Percentiles rank a stretch among this genome's conserved stretches.
Conservation (phyloP, 176 grass and related monocot species). For the Melocanna baccifera region DNA sequence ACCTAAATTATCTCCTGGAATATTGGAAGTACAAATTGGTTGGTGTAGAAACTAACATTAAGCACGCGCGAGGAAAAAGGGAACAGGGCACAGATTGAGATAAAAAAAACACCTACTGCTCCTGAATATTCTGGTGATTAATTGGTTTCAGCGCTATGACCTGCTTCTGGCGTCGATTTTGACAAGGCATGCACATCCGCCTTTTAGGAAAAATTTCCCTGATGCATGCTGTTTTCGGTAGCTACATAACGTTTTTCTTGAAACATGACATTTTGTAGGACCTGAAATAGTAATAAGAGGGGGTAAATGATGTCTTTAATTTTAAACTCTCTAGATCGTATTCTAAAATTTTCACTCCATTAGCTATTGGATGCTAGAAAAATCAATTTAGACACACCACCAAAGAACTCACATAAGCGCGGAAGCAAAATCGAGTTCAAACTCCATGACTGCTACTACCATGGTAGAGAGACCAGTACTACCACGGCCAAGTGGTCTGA, state of each 20-base stretch:
- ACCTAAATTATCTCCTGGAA: not conserved
- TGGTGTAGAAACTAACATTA: not conserved
- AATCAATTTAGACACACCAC: too few relatives aligned
- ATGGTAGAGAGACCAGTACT: too few relatives aligned
- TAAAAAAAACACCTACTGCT: not conserved
- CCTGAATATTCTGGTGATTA: not conserved
- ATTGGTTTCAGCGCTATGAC: not conserved
- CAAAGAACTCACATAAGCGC: too few relatives aligned
- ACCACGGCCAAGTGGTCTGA: too few relatives aligned
- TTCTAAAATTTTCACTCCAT: too few relatives aligned
- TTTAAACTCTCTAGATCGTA: too few relatives aligned
- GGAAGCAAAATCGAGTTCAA: too few relatives aligned
- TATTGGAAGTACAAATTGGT: not conserved
- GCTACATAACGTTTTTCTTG: not conserved
- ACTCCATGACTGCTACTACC: too few relatives aligned
- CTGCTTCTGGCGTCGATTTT: not conserved
- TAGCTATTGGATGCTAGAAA: too few relatives aligned
- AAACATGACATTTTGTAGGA: not conserved
- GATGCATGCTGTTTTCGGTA: not conserved
- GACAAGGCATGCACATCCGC: not conserved
- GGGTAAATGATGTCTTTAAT: too few relatives aligned
- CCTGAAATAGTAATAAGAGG: too few relatives aligned
- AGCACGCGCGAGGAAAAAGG: not conserved
- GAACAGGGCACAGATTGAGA: not conserved
- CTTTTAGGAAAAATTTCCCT: not conserved